Base-by-base conservation (phyloP, 2,329 filamentous ascomycete genomes). In the Periconia sp. region DNA sequence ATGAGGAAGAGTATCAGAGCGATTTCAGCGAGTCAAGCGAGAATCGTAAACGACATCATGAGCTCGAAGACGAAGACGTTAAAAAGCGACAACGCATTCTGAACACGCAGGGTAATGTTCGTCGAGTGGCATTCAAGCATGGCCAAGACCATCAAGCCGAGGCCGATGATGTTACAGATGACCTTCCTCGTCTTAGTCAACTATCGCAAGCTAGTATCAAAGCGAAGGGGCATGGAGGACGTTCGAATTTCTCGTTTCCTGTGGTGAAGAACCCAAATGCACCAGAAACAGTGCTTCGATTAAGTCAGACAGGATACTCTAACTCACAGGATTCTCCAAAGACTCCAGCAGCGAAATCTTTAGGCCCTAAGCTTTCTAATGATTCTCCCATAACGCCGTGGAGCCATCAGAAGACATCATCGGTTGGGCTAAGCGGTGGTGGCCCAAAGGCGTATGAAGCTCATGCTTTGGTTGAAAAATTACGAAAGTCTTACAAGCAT, bases 211-310 rank as follows among this genome's bases (percentile, higher is more conserved):
- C 61, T 22, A 68, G 63, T 40, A 61, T 58, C 58, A 75, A 69
- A 55, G 62, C 69, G 13, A 69, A 64, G 35, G 63, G 62, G 5
- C 39, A 43, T 16, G 55, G 66, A 50, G 71, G 52, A 65, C 71
- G 52, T 59, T 76, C 49, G 3, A 77, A 74, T 16, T 73, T 90
- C 18, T 78, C 78, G 19, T 95, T 90, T 58, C 80, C 86, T 1
- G 81, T 91, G 10, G 88, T 92, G 16, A 95, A 95, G 69, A 83
- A 92, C 54, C 80, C 85, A 1, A 79, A 84, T 54, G 83, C 89
- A 55, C 79, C 82, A 4, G 77, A 76, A 45, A 88, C 86, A 0
- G 74, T 78, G 19, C 55, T 83, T 32, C 82, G 85, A 31, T 73
- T 89, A 21, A 90, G 86, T 58, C 88, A 92, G 65, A 82, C 78